Base-by-base conservation (phyloP, 2,329 filamentous ascomycete species). In the Aspergillus niger region DNA sequence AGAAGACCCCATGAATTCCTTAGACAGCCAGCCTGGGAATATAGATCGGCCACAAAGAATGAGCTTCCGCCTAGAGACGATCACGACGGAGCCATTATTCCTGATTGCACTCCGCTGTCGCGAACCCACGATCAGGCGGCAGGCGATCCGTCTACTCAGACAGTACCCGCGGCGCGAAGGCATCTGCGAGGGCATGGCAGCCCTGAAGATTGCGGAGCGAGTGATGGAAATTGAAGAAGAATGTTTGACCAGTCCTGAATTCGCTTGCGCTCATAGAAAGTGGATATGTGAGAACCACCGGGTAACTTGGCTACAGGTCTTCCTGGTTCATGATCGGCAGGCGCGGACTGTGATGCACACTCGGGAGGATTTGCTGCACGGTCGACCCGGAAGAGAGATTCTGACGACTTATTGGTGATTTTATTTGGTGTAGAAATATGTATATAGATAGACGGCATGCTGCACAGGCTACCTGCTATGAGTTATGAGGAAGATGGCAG, bases 331-430 rank as follows among this genome's bases (percentile, higher is more conserved):
- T 28, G 56, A 58, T 24, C 17, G 22, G 41, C 56, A 58, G 41
- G 22, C 53, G 20, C 20, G 39, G 17, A 36, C 52, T 13, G 48
- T 53, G 38, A 36, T 58, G 20, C 49, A 47, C 24, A 58, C 56
- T 4, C 13, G 28, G 36, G 49, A 79, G 17, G 75, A 72, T 26
- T 13, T 47, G 39, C 3, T 55, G 28, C 17, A 6, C 8, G 52
- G 39, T 15, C 39, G 26, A 11, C 11, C 8, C 1, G 52, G 43
- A 5, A 32, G 53, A n/a, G 53, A 44, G 2, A 5, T 55, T 7
- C 13, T 55, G 11, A 47, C 24, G 1, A 44, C 39, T 5, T 55
- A 43, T 10, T 55, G 53, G 53, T 55, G 22, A 41, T 51, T 17
- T 4, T 11, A 2, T 10, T 36, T 36, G 11, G 5, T 13, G 1